Conservation (phyloP, 2,329 filamentous ascomycete genomes). For the Colletotrichum cereale region DNA sequence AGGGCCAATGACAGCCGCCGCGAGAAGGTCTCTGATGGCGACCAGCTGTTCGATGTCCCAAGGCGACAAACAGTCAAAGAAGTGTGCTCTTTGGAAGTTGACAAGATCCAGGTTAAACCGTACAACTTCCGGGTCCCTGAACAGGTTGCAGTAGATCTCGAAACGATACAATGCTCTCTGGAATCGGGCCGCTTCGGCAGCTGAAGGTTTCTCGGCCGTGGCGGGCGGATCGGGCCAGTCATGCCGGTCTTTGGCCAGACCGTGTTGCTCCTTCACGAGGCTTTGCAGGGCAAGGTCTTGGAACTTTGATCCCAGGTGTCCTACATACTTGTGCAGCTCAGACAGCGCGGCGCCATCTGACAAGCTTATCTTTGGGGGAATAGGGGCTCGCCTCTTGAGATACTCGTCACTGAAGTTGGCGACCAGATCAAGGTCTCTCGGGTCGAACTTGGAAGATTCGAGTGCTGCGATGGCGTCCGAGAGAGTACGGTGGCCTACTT, state of each 20-base stretch:
- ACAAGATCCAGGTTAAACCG: constrained; percentile 34
- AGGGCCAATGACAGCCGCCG: constrained; percentile 28
- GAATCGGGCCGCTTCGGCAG: constrained; percentile 21
- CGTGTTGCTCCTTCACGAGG: constrained; percentile 18
- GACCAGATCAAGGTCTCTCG: constrained; percentile 7
- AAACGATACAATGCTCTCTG: constrained; percentile 35
- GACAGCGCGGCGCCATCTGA: constrained; percentile 18
- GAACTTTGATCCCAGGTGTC: constrained; percentile 18
- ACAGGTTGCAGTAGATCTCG: constrained; percentile 32
- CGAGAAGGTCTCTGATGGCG: constrained; percentile 18
- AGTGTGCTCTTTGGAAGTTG: constrained; percentile 33
- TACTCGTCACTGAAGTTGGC: constrained; percentile 26
- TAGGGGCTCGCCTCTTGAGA: constrained; percentile 17
- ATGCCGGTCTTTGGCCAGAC: constrained; percentile 26
- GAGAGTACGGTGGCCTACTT: constrained; percentile 17
- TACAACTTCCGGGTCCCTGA: constrained; percentile 36
- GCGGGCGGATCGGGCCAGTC: constrained; percentile 26
- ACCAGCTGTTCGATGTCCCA: constrained; percentile 38
- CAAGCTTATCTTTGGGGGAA: constrained; percentile 21
- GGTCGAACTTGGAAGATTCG: constrained; percentile 16
- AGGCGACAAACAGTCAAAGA: constrained; percentile 30
- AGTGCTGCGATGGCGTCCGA: constrained; percentile 21
- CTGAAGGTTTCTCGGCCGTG: constrained; percentile 1
- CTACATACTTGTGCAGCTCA: constrained; percentile 9
- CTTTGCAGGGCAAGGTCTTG: constrained; percentile 15